Conservation (phyloP, 805 yeast species). For the Saccharomycopsis capsularis region DNA sequence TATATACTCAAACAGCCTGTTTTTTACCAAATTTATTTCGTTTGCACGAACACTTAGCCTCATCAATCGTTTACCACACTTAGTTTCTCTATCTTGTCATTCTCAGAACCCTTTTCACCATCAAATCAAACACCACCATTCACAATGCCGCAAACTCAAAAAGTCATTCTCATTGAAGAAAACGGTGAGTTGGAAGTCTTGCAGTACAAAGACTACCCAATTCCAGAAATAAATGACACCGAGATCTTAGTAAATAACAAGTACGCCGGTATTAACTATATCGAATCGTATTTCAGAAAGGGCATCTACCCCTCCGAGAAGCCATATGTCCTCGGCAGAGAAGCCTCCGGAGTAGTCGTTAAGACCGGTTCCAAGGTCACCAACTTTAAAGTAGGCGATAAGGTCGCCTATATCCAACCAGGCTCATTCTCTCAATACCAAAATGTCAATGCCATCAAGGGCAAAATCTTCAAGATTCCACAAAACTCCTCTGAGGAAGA, state of each 20-base stretch:
- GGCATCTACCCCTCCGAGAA: slow-evolving; percentile 60
- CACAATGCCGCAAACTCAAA: slow-evolving; percentile 46
- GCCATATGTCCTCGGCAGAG: slow-evolving; percentile 69
- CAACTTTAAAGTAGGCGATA: slow-evolving; percentile 58
- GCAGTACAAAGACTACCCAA: slow-evolving; percentile 46
- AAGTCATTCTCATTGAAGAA: slow-evolving; percentile 47
- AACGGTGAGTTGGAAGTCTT: slow-evolving; percentile 55
- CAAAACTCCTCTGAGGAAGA: slow-evolving; percentile 40
- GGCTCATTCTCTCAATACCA: slow-evolving; percentile 71
- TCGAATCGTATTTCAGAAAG: slow-evolving; percentile 74
- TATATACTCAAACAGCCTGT: too few species aligned
- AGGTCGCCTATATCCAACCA: slow-evolving; percentile 49
- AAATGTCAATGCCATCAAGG: slow-evolving; percentile 34
- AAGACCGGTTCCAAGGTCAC: slow-evolving; percentile 54
- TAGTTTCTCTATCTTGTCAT: too few species aligned
- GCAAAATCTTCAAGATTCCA: slow-evolving; percentile 43
- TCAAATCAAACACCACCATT: background rate
- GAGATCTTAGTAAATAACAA: slow-evolving; percentile 67
- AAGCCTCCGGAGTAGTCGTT: slow-evolving; percentile 64
- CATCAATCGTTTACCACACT: too few species aligned
- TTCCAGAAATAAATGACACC: slow-evolving; percentile 47
- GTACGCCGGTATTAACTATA: slow-evolving; percentile 75
- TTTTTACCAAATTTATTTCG: too few species aligned
- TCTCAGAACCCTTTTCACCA: background rate
- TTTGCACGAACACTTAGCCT: too few species aligned